These are phyloP conservation scores for Hymenoscyphus infarciens DNA, from an alignment of 2,329 filamentous ascomycete species.

Conservation along the genomic window DNA sequence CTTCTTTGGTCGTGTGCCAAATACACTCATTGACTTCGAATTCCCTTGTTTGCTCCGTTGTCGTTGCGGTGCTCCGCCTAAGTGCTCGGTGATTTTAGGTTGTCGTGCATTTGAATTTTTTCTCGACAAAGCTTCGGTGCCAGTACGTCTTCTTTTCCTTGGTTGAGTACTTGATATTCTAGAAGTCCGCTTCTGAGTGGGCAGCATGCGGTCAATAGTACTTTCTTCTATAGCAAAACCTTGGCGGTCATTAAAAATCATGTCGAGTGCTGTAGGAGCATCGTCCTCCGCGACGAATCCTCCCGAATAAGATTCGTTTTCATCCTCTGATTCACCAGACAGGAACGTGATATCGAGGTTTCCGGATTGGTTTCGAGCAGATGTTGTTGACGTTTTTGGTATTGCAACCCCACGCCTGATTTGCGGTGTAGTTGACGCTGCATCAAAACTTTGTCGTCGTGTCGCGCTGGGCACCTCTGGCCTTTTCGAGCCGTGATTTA, in stretches of 20 bases:
- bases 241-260: slow-evolving; percentile 20
- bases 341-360: slow-evolving; percentile 19
- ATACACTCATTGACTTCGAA: not conserved
- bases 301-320: slow-evolving; percentile 15
- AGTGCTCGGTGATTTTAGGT: slow-evolving; percentile 31
- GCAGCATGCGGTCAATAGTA: slow-evolving; percentile 36
- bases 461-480: slow-evolving; percentile 21
- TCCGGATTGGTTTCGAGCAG: slow-evolving; percentile 4
- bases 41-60: not conserved
- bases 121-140: slow-evolving; percentile 11
- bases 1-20: not conserved
- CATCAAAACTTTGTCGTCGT: slow-evolving; percentile 16
- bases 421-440: slow-evolving; percentile 19
- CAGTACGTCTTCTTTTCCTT: slow-evolving; percentile 24
- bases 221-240: slow-evolving; percentile 34
- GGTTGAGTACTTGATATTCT: slow-evolving; percentile 6
- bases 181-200: slow-evolving; percentile 27
- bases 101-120: slow-evolving; percentile 19
- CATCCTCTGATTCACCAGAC: slow-evolving; percentile 30
- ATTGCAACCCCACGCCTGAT: slow-evolving; percentile 34
- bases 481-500: slow-evolving; percentile 48
- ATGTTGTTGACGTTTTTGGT: slow-evolving; percentile 17
- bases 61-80: slow-evolving; percentile 13
- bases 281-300: slow-evolving; percentile 21
- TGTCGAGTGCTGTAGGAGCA: slow-evolving; percentile 11